Evolutionary conservation across 75 land plant species (phyloP).

Genomic region (Selaginella tamariscina): DNA sequence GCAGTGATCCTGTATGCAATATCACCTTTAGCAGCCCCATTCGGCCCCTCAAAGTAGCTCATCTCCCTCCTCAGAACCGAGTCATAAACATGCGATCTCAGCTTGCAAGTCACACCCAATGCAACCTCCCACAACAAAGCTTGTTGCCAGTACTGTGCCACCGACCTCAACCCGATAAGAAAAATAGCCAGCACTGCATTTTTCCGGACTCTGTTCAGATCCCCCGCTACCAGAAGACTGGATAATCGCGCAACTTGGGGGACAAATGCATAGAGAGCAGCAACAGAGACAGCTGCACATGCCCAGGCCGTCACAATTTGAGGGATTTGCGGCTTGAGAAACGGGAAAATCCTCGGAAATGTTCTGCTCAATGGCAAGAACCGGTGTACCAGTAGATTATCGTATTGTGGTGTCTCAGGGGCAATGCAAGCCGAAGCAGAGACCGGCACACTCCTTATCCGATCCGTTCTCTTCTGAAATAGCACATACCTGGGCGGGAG

Average conservation of each 20-base stretch:
- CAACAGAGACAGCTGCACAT: slow-evolving; percentile 48
- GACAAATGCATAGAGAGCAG: slow-evolving; percentile 44
- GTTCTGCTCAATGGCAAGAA: slow-evolving; percentile 19
- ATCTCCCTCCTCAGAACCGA: slow-evolving; percentile 55
- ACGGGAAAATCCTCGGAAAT: slow-evolving; percentile 37
- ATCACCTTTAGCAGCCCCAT: slow-evolving; percentile 51
- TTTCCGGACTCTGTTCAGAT: slow-evolving; percentile 7
- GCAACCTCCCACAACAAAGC: slow-evolving; percentile 85
- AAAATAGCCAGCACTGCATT: slow-evolving; percentile 29
- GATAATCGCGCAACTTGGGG: slow-evolving; percentile 48
- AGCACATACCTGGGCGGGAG: background rate
- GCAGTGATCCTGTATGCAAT: slow-evolving; percentile 71
- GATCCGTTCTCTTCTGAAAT: background rate
- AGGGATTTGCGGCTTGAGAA: slow-evolving; percentile 30
- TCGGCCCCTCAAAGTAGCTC: slow-evolving; percentile 61
- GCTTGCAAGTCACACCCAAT: slow-evolving; percentile 26
- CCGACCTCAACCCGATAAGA: slow-evolving; percentile 27
- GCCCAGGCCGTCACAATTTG: slow-evolving; percentile 53
- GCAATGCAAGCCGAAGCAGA: too few species aligned
- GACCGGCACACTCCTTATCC: background rate
- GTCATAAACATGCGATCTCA: slow-evolving; percentile 46
- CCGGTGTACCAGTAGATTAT: background rate
- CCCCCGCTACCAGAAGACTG: slow-evolving; percentile 19
- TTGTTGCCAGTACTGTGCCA: slow-evolving; percentile 60
- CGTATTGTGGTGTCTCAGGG: too few species aligned